Conservation (phyloP, 805 yeast species). For the Saccharomycopsis microspora region DNA sequence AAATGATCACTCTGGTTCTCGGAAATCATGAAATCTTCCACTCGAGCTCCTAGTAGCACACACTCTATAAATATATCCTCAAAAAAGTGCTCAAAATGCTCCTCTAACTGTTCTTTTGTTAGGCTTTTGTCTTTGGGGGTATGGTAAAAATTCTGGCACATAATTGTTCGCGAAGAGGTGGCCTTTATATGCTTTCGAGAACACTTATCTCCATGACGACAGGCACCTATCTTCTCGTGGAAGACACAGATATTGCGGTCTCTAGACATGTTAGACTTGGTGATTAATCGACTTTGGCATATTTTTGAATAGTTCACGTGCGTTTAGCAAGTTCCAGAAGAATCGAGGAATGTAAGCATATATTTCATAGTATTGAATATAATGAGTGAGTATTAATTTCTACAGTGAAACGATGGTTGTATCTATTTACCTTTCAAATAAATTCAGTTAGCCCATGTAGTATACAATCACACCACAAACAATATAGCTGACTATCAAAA, state of each 20-base stretch:
- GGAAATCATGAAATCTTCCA: conserved; percentile 61
- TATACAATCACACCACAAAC: conserved; percentile 4
- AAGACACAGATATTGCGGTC: conserved; percentile 26
- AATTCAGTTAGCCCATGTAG: conserved; percentile 1
- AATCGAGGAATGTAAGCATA: no score
- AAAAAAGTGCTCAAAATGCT: conserved; percentile 48
- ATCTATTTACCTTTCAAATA: no score
- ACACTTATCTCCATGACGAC: conserved; percentile 87
- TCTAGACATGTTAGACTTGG: background rate
- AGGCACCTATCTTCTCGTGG: conserved; percentile 78
- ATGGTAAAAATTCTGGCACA: conserved; percentile 53
- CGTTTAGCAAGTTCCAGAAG: no score
- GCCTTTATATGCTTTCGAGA: conserved; percentile 66
- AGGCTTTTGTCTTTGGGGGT: conserved; percentile 33
- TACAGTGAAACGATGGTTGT: no score
- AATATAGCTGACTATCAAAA: conserved; percentile 7
- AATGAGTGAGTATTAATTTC: no score
- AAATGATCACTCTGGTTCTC: conserved; percentile 77
- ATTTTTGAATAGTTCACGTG: no score
- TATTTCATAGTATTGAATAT: no score
- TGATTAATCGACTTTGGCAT: no score
- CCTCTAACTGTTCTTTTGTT: conserved; percentile 26
- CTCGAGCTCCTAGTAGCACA: conserved; percentile 31
- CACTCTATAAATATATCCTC: conserved; percentile 63
- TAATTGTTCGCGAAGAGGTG: conserved; percentile 46